Percentiles rank a stretch among this genome's conserved stretches.
phyloP scores from a whole-genome alignment of 805 yeast genomes.

The Suhomyces xylopsoci region DNA sequence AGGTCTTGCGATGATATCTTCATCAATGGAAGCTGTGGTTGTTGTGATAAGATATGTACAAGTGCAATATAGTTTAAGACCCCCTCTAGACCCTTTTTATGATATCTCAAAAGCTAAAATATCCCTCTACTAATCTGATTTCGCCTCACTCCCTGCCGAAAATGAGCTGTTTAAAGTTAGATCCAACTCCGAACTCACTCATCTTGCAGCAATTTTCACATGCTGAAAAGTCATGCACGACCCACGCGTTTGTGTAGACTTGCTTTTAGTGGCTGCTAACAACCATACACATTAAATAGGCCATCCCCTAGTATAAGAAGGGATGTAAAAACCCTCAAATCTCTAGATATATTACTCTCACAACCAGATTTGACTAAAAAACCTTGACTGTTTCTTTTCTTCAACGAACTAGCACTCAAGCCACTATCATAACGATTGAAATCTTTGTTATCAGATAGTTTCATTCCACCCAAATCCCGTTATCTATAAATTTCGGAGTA shows the following conservation, averaged over 20 bases:
- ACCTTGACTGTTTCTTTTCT: neutral
- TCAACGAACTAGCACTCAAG: neutral
- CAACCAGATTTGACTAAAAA: neutral
- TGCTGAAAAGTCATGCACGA: neutral
- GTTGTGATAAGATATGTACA: neutral
- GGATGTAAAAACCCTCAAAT: neutral
- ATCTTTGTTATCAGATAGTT: neutral
- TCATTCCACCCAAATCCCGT: neutral
- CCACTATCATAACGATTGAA: neutral
- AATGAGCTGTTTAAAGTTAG: neutral
- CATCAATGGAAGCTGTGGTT: neutral
- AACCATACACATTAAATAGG: neutral
- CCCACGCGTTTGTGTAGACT: constrained; percentile 3
- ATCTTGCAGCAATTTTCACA: constrained; percentile 1
- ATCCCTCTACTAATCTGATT: neutral
- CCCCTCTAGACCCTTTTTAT: neutral
- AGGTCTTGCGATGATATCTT: neutral
- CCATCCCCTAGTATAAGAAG: constrained; percentile 8
- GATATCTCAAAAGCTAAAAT: neutral
- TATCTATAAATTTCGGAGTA: neutral
- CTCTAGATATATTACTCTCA: neutral
- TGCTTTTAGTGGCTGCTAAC: constrained; percentile 12
- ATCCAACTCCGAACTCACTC: neutral
- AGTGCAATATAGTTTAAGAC: neutral
- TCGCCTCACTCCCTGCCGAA: neutral